Evolutionary conservation across 2,329 filamentous ascomycete species (phyloP).

Genomic region (Colletotrichum sp.): DNA sequence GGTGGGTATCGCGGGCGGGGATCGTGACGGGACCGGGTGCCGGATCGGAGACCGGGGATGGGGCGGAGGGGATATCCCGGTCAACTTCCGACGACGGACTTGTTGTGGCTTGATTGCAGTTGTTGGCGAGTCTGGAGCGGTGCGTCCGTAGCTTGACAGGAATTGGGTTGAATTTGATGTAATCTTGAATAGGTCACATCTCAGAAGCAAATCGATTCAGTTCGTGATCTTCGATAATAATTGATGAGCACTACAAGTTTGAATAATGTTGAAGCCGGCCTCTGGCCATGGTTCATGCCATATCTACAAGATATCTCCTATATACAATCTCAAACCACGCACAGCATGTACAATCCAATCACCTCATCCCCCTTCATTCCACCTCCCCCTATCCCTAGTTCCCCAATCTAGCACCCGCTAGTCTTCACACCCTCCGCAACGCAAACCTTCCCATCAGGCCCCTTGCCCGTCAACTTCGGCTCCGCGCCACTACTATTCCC

Average conservation of each 20-base stretch:
- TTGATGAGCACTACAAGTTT: background rate
- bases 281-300: background rate
- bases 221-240: background rate
- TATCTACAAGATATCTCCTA: background rate
- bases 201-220: background rate
- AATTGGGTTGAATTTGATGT: background rate
- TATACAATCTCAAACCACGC: background rate
- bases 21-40: background rate
- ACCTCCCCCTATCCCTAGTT: background rate
- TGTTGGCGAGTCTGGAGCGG: background rate
- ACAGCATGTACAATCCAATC: background rate
- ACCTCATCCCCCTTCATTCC: too few species aligned
- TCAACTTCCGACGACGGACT: background rate
- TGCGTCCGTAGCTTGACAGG: background rate
- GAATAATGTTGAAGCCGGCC: background rate
- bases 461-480: slow-evolving; percentile 8
- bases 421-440: slow-evolving; percentile 9
- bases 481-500: slow-evolving; percentile 10
- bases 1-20: background rate
- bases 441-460: slow-evolving; percentile 19
- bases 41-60: background rate
- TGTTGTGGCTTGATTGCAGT: background rate
- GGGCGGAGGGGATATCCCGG: background rate
- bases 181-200: background rate
- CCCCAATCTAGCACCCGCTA: background rate